These are phyloP conservation scores for Cylindrotheca closterium DNA, from an alignment of 108 stramenopile genomes.

Conservation along the genomic window DNA sequence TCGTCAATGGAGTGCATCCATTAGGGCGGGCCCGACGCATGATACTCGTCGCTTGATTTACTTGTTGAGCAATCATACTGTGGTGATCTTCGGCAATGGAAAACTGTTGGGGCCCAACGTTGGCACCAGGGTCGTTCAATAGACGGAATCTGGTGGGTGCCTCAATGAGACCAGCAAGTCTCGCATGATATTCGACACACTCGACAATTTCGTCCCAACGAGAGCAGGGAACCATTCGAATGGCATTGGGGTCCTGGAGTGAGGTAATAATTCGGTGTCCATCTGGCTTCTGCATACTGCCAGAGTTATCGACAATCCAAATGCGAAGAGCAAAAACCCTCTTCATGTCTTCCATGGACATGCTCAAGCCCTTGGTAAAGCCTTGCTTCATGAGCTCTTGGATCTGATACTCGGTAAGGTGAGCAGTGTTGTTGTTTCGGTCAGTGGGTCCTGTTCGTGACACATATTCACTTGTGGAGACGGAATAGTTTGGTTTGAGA, in stretches of 20 bases:
- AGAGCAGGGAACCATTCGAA: slow-evolving; percentile 47
- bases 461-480: too few relatives aligned
- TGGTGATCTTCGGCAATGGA: slow-evolving; percentile 36
- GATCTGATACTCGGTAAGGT: not conserved
- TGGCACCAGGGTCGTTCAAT: slow-evolving; percentile 55
- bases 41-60: slow-evolving; percentile 20
- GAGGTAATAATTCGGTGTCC: slow-evolving; percentile 67
- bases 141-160: slow-evolving; percentile 68
- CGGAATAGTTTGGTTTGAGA: too few relatives aligned
- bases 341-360: slow-evolving; percentile 25
- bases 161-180: slow-evolving; percentile 46
- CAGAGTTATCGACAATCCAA: slow-evolving; percentile 76
- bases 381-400: slow-evolving; percentile 13
- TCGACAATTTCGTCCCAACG: slow-evolving; percentile 72
- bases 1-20: slow-evolving; percentile 53
- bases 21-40: slow-evolving; percentile 35
- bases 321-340: slow-evolving; percentile 48
- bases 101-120: slow-evolving; percentile 53
- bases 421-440: too few relatives aligned
- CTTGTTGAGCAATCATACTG: slow-evolving; percentile 10
- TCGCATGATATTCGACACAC: slow-evolving; percentile 54
- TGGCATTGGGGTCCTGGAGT: slow-evolving; percentile 38
- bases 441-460: too few relatives aligned
- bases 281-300: slow-evolving; percentile 59
- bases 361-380: slow-evolving; percentile 21